Conservation (phyloP, 2,329 filamentous ascomycete genomes). For the Penicillium thymicola region DNA sequence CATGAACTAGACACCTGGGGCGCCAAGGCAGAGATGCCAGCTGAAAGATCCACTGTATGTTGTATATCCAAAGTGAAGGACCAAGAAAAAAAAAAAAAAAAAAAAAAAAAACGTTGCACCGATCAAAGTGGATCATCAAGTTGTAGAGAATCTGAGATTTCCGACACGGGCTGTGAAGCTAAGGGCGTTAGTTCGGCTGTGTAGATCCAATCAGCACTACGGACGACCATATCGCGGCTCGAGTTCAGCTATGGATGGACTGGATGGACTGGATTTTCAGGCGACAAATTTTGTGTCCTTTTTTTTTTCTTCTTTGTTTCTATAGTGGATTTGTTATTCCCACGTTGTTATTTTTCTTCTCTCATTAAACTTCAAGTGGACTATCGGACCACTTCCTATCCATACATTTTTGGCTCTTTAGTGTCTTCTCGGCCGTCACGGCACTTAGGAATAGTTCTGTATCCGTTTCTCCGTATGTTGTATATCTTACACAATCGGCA, state of each 20-base stretch:
- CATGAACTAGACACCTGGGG: conserved; percentile 17
- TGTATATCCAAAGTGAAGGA: not conserved
- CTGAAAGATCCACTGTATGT: conserved; percentile 13
- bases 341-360: not conserved
- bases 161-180: conserved; percentile 9
- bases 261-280: conserved; percentile 7
- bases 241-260: conserved; percentile 18
- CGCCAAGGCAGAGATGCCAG: conserved; percentile 23
- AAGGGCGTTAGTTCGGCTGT: conserved; percentile 16
- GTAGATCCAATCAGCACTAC: conserved; percentile 17
- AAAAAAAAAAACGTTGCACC: not conserved
- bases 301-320: not conserved
- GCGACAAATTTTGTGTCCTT: conserved; percentile 1
- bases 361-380: not conserved
- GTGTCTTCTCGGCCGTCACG: not conserved
- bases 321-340: not conserved
- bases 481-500: not conserved
- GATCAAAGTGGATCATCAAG: conserved; percentile 4
- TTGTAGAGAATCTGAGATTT: not conserved
- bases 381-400: not conserved
- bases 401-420: not conserved
- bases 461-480: not conserved
- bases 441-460: not conserved
- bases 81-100: not conserved
- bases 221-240: conserved; percentile 16